Evolutionary conservation across 768 basidiomycete genomes (phyloP).

Genomic region (Nevesoporus exiguus): DNA sequence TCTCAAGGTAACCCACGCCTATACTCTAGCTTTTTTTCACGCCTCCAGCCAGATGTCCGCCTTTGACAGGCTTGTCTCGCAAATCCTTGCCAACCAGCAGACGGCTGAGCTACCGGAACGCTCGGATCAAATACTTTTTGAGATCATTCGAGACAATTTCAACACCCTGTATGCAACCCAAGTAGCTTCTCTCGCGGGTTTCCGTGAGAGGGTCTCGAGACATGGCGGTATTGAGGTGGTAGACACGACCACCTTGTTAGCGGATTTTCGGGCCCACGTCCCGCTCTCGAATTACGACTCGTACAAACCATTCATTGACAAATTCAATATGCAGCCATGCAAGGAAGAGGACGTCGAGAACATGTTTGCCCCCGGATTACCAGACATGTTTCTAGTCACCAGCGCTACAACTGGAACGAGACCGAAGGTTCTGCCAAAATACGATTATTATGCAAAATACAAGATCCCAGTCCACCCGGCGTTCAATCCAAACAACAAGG

Average conservation of each 20-base stretch:
- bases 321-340: conserved; percentile 14
- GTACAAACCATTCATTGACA: conserved; percentile 13
- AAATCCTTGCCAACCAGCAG: background rate
- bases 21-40: too few species aligned
- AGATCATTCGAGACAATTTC: background rate
- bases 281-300: conserved; percentile 7
- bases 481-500: background rate
- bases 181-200: background rate
- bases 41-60: too few species aligned
- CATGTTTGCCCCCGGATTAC: background rate
- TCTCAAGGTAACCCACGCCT: too few species aligned
- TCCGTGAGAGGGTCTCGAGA: background rate
- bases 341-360: conserved; percentile 16
- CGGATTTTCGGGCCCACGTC: background rate
- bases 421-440: conserved; percentile 9
- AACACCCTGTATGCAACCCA: background rate
- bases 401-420: conserved; percentile 14
- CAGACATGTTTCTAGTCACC: conserved; percentile 3
- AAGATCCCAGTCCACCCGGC: background rate
- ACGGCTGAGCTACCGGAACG: background rate
- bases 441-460: background rate
- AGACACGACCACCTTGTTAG: conserved; percentile 2
- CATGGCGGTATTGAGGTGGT: background rate
- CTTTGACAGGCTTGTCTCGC: too few species aligned
- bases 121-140: background rate